These are phyloP conservation scores for Lepidium aucheri DNA, from an alignment of 345 rosid species.

Conservation along the genomic window DNA sequence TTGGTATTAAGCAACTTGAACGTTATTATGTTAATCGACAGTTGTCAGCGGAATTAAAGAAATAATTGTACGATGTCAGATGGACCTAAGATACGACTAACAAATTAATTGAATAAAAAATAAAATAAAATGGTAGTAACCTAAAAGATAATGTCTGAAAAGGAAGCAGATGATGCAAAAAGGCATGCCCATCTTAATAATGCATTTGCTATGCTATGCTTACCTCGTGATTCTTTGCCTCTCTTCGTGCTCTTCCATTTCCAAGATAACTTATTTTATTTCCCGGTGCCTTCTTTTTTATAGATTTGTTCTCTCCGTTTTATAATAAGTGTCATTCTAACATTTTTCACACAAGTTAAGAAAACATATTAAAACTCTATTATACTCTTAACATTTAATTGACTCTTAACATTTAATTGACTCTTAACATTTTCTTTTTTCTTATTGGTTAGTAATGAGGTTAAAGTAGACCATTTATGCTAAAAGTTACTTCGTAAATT, in stretches of 20 bases:
- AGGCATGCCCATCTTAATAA: conserved; percentile 20
- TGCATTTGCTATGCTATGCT: conserved; percentile 18
- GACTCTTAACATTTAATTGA: too few species aligned
- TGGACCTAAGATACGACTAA: conserved; percentile 18
- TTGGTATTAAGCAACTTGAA: conserved; percentile 7
- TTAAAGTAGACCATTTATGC: too few species aligned
- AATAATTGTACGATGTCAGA: conserved; percentile 23
- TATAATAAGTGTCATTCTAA: too few species aligned
- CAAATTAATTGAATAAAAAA: not conserved
- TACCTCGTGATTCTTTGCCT: conserved; percentile 22
- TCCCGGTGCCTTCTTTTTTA: not conserved
- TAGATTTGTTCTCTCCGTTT: not conserved
- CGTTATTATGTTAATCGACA: not conserved
- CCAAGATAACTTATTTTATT: conserved; percentile 16
- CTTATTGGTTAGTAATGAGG: too few species aligned
- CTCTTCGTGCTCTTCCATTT: conserved; percentile 20
- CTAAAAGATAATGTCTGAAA: conserved; percentile 19
- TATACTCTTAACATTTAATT: too few species aligned
- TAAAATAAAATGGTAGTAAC: not conserved
- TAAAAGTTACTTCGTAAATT: too few species aligned
- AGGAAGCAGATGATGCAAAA: conserved; percentile 16
- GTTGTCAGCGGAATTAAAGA: conserved; percentile 1
- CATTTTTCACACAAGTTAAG: too few species aligned
- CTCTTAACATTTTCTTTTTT: too few species aligned
- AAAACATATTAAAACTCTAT: too few species aligned